These are phyloP conservation scores for Psidium guajava DNA, from an alignment of 345 rosid species.

Conservation along the genomic window DNA sequence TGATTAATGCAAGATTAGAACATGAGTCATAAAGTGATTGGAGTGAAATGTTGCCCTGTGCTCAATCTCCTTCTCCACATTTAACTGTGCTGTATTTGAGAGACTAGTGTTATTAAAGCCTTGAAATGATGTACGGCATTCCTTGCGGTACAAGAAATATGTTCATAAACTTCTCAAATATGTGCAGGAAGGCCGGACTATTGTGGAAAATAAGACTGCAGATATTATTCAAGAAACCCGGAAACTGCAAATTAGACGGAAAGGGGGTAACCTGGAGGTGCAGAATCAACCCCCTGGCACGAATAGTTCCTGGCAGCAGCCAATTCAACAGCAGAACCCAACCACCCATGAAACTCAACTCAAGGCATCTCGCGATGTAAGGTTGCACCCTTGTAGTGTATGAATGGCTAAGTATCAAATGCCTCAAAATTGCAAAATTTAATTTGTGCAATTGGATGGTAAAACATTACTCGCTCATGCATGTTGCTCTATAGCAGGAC, in stretches of 20 bases:
- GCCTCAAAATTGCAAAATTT: neutral
- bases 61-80: neutral
- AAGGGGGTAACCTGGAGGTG: slow-evolving; percentile 32
- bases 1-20: neutral
- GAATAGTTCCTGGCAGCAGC: slow-evolving; percentile 44
- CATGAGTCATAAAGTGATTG: neutral
- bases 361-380: slow-evolving; percentile 99
- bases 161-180: neutral
- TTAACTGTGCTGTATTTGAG: neutral
- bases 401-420: slow-evolving; percentile 8
- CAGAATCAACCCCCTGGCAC: slow-evolving; percentile 23
- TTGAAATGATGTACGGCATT: neutral
- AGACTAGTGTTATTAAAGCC: neutral
- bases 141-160: neutral
- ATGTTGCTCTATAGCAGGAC: neutral
- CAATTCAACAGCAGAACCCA: slow-evolving; percentile 20
- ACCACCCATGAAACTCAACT: slow-evolving; percentile 70
- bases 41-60: neutral
- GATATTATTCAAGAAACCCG: slow-evolving; percentile 68
- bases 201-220: slow-evolving; percentile 70
- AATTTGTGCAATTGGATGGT: neutral
- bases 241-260: slow-evolving; percentile 60
- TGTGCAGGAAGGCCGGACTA: slow-evolving; percentile 76
- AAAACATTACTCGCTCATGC: neutral
- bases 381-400: slow-evolving; percentile 54